Evolutionary conservation across 2,329 filamentous ascomycete species (phyloP).

Genomic region (Ampelomyces quisqualis): DNA sequence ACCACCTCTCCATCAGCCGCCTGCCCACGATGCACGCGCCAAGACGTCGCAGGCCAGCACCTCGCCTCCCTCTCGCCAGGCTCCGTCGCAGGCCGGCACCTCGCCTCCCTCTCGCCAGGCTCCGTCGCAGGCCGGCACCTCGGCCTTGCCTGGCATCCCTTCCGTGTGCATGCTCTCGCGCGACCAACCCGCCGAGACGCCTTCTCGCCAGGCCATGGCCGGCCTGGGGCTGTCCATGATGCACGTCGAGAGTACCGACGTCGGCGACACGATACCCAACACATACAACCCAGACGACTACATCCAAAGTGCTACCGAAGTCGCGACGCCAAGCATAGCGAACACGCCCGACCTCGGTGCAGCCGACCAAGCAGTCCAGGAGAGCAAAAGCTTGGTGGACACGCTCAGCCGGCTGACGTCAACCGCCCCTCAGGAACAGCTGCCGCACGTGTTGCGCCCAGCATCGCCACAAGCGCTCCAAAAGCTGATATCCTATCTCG

Average conservation of each 20-base stretch:
- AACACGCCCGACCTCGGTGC: conserved; percentile 45
- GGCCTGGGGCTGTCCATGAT: too few species aligned
- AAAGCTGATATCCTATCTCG: conserved; percentile 40
- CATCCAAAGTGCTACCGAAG: conserved; percentile 50
- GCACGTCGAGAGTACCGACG: too few species aligned
- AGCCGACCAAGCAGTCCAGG: conserved; percentile 39
- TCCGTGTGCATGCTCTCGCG: conserved; percentile 43
- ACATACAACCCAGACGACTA: conserved; percentile 45
- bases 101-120: too few species aligned
- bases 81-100: conserved; percentile 11
- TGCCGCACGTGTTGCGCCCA: conserved; percentile 32
- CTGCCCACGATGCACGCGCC: conserved; percentile 4
- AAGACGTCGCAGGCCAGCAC: conserved; percentile 10
- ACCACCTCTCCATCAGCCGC: conserved; percentile 9
- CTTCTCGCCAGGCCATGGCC: conserved; percentile 21
- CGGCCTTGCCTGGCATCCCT: conserved; percentile 40
- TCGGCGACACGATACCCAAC: conserved; percentile 40
- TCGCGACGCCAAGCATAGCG: conserved; percentile 49
- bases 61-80: too few species aligned
- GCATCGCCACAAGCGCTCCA: conserved; percentile 38
- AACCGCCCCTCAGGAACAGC: conserved; percentile 32
- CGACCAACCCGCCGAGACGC: conserved; percentile 33
- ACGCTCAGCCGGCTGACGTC: conserved; percentile 30
- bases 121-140: conserved; percentile 35
- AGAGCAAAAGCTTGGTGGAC: conserved; percentile 40